Conservation (phyloP, 2,329 filamentous ascomycete genomes). For the Fusarium sulawesiense region DNA sequence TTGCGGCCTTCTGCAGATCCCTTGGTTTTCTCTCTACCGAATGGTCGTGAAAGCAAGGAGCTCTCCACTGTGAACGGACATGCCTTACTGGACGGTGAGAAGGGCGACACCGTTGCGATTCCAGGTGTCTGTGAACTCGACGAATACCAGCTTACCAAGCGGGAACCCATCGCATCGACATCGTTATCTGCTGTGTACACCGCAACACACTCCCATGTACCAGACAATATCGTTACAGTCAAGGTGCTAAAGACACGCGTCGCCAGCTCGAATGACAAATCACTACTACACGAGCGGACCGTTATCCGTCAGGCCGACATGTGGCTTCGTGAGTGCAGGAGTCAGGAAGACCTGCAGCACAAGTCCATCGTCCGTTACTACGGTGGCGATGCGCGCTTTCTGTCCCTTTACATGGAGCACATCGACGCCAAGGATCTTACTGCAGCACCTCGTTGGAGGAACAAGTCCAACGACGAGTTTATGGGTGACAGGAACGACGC, state of each 20-base stretch:
- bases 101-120: slow-evolving; percentile 62
- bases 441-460: slow-evolving; percentile 62
- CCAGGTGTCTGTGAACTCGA: slow-evolving; percentile 64
- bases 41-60: slow-evolving; percentile 59
- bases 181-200: slow-evolving; percentile 67
- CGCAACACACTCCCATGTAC: slow-evolving; percentile 63
- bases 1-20: slow-evolving; percentile 62
- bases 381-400: slow-evolving; percentile 68
- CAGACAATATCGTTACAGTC: slow-evolving; percentile 67
- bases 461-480: slow-evolving; percentile 60
- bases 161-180: slow-evolving; percentile 67
- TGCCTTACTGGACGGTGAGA: slow-evolving; percentile 62
- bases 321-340: slow-evolving; percentile 69
- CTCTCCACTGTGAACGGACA: slow-evolving; percentile 60
- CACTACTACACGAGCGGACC: slow-evolving; percentile 63
- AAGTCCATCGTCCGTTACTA: slow-evolving; percentile 69
- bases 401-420: slow-evolving; percentile 72
- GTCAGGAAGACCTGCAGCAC: slow-evolving; percentile 66
- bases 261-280: slow-evolving; percentile 55
- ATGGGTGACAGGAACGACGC: slow-evolving; percentile 62
- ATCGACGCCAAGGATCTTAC: slow-evolving; percentile 67
- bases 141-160: slow-evolving; percentile 66
- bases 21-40: slow-evolving; percentile 64
- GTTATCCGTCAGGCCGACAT: slow-evolving; percentile 70
- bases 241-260: slow-evolving; percentile 69